Percentiles rank a stretch among this genome's conserved stretches.
Evolutionary conservation across 2,329 filamentous ascomycete species (phyloP).

Genomic region (Apiospora sp.): DNA sequence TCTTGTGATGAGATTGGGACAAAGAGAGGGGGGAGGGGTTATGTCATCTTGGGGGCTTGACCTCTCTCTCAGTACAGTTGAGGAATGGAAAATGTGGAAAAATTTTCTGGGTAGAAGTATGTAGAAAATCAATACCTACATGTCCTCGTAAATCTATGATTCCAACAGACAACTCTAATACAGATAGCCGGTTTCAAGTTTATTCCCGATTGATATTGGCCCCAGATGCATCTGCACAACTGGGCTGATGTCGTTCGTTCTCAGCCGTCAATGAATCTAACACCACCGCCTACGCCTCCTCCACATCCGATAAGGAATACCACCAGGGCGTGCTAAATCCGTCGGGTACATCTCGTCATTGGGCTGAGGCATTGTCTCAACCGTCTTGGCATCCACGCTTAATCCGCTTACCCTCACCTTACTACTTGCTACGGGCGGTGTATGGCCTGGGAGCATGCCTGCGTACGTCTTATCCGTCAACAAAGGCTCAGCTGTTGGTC

Average conservation of each 20-base stretch:
- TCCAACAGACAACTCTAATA: not conserved
- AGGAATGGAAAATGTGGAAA: too few relatives aligned
- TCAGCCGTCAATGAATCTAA: not conserved
- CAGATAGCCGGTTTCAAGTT: not conserved
- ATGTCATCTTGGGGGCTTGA: not conserved
- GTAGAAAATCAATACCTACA: not conserved
- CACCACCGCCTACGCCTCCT: too few relatives aligned
- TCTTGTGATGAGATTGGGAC: slow-evolving; percentile 13
- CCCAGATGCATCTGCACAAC: not conserved
- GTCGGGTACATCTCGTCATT: not conserved
- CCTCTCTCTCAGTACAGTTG: not conserved
- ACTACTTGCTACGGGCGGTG: too few relatives aligned
- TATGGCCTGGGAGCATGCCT: not conserved
- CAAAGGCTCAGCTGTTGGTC: not conserved
- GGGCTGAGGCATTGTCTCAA: slow-evolving; percentile 6
- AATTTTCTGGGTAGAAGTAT: not conserved
- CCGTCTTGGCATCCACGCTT: slow-evolving; percentile 6
- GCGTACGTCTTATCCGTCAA: not conserved
- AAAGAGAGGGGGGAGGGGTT: not conserved
- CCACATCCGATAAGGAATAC: not conserved
- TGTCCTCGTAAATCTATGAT: too few relatives aligned
- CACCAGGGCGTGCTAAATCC: not conserved
- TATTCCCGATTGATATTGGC: not conserved
- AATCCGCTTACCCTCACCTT: not conserved
- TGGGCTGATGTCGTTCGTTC: slow-evolving; percentile 16